Evolutionary conservation across 495 filamentous ascomycete species (phyloP), one percentile per base, ranked within the genome.

Genomic region (Hypoxylon cercidicola): DNA sequence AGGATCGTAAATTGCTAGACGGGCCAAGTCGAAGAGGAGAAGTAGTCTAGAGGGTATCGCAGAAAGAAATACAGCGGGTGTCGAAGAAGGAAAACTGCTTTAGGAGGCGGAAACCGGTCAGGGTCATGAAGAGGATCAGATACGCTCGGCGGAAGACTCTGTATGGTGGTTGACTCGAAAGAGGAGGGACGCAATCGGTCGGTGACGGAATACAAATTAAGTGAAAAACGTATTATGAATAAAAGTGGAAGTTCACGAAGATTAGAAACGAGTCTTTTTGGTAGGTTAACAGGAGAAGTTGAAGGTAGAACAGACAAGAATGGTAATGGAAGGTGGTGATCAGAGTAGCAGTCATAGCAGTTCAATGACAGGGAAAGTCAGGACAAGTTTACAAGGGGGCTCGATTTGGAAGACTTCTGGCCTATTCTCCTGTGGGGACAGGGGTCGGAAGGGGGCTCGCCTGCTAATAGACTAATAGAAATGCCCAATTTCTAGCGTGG

Each of bases 31-130:
- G 19, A 56, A 46, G 10, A 32, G 20, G 25, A 46, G 46, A n/a
- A 34, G 18, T 52, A 54, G 52, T 62, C 57, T 67, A 68, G 10
- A 35, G 59, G 59, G 64, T 68, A 68, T 68, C 64, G 64, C 54
- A 55, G 45, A 44, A 55, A 51, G 43, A 44, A 43, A 30, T 43
- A 53, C 59, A 62, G 57, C 64, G 21, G 53, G 59, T 50, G 59
- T 44, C 16, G 49, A 58, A 37, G 41, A 34, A 49, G 43, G 50
- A 51, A 58, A 48, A 68, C 58, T 55, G 59, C 43, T 35, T 68
- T 54, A 59, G 51, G 58, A 62, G 64, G 58, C 47, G 18, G 20
- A 43, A 48, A 48, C 58, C 25, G 25, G 25, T 54, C 35, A 46
- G 30, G 59, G 54, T 55, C 59, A 49, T 52, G 50, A 46, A 48